A percentile compares a stretch with the other conserved stretches of the same genome.
Conservation (phyloP, 441 rosid genomes). For the Gossypium davidsonii region DNA sequence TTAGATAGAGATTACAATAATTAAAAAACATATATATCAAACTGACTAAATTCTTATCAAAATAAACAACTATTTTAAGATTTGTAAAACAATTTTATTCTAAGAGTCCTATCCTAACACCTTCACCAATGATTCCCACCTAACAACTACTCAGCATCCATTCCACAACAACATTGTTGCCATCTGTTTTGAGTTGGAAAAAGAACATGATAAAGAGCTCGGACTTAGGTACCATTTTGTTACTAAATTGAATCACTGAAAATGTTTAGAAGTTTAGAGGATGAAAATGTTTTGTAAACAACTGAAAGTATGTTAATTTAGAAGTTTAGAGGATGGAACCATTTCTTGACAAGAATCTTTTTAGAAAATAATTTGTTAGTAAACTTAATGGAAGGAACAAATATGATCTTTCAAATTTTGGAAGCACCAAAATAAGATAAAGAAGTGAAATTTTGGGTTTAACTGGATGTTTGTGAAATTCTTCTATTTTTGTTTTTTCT, state of each 20-base stretch:
- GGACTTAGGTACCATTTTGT: not conserved
- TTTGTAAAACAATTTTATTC: not conserved
- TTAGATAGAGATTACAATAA: not conserved
- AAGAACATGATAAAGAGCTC: not conserved
- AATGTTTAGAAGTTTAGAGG: too few species aligned
- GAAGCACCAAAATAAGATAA: not conserved
- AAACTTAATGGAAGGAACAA: not conserved
- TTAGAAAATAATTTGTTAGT: not conserved
- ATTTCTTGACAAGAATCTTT: not conserved
- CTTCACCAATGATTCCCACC: too few species aligned
- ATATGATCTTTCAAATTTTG: not conserved
- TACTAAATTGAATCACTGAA: not conserved
- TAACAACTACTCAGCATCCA: too few species aligned
- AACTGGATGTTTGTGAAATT: not conserved
- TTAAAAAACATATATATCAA: not conserved
- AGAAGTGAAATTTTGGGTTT: not conserved
- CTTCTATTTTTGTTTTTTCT: not conserved
- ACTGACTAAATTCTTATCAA: not conserved
- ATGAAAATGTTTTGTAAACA: not conserved
- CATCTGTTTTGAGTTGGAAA: not conserved
- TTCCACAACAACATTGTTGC: not conserved
- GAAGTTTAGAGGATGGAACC: constrained; percentile 6
- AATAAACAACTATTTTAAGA: not conserved
- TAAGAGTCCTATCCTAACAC: not conserved
- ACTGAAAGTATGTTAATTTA: not conserved